phyloP scores from a whole-genome alignment of 2,329 filamentous ascomycete species.

The Juglanconis oblonga region DNA sequence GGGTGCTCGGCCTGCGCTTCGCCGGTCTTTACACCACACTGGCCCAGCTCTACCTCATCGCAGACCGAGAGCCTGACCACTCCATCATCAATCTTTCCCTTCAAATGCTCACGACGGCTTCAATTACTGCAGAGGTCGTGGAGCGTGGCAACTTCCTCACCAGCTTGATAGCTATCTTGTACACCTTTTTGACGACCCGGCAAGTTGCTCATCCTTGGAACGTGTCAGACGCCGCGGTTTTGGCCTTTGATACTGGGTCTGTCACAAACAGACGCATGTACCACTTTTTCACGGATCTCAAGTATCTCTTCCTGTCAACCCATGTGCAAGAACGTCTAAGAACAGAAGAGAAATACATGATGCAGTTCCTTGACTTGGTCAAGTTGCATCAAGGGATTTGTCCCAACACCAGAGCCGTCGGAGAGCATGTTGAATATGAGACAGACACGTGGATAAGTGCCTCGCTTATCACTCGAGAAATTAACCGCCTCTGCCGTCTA shows the following conservation, averaged over 20 bases:
- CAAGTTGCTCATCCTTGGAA: constrained; percentile 94
- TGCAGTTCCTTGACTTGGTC: constrained; percentile 93
- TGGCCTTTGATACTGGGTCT: constrained; percentile 91
- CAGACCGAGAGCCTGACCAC: constrained; percentile 93
- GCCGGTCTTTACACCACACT: constrained; percentile 91
- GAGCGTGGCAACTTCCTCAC: constrained; percentile 94
- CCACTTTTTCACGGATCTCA: constrained; percentile 94
- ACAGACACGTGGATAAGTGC: constrained; percentile 98
- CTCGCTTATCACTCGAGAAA: constrained; percentile 88
- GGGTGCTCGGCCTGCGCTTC: constrained; percentile 87
- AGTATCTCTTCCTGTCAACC: constrained; percentile 83
- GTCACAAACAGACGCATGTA: constrained; percentile 95
- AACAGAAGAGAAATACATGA: constrained; percentile 78
- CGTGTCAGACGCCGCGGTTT: constrained; percentile 77
- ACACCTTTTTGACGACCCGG: constrained; percentile 92
- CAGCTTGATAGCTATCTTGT: constrained; percentile 91
- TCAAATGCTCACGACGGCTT: constrained; percentile 94
- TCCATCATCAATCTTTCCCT: constrained; percentile 97
- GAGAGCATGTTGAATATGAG: constrained; percentile 97
- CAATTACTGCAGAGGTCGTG: constrained; percentile 93
- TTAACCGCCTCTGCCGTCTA: constrained; percentile 87
- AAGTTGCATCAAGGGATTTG: constrained; percentile 97
- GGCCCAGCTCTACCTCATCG: constrained; percentile 91
- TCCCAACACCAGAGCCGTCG: constrained; percentile 85
- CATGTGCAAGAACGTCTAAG: constrained; percentile 85